Percentiles rank a stretch among this genome's conserved stretches.
Conservation (phyloP, 164 flowering plant genomes). For the Aristolochia fimbriata region DNA sequence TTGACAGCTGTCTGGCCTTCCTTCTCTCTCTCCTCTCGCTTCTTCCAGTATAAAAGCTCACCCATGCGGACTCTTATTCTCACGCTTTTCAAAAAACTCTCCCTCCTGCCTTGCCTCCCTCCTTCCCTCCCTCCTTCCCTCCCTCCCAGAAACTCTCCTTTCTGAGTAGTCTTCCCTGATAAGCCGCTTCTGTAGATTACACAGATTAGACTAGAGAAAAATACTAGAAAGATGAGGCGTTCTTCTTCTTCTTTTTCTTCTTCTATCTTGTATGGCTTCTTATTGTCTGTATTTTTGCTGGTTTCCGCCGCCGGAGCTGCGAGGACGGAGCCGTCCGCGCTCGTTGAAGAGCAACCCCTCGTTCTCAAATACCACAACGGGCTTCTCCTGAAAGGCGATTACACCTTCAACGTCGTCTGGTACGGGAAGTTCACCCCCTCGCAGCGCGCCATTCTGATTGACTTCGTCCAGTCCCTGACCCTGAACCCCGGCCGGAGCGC, state of each 20-base stretch:
- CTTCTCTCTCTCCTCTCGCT: neutral
- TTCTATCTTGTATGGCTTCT: neutral
- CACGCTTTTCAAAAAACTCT: conserved; percentile 1
- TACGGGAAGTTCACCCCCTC: conserved; percentile 40
- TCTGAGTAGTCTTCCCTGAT: conserved; percentile 1
- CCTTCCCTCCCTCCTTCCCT: neutral
- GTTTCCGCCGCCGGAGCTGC: conserved; percentile 8
- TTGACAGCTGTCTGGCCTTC: neutral
- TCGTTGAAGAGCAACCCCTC: conserved; percentile 34
- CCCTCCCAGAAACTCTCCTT: neutral
- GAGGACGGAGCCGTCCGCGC: conserved; percentile 18
- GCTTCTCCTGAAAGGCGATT: conserved; percentile 47
- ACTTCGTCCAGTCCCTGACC: conserved; percentile 48
- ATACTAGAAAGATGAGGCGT: neutral
- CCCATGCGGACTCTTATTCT: neutral
- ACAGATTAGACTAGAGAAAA: neutral
- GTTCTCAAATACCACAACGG: conserved; percentile 64
- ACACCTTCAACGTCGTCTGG: conserved; percentile 55
- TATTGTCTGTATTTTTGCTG: neutral
- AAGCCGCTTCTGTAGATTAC: neutral
- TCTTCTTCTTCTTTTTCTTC: neutral
- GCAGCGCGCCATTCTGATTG: conserved; percentile 52
- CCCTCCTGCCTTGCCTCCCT: neutral
- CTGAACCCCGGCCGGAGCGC: conserved; percentile 13
- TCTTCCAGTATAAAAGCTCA: neutral